Conservation (phyloP, 2,329 filamentous ascomycete species). For the Epichloe gansuensis region DNA sequence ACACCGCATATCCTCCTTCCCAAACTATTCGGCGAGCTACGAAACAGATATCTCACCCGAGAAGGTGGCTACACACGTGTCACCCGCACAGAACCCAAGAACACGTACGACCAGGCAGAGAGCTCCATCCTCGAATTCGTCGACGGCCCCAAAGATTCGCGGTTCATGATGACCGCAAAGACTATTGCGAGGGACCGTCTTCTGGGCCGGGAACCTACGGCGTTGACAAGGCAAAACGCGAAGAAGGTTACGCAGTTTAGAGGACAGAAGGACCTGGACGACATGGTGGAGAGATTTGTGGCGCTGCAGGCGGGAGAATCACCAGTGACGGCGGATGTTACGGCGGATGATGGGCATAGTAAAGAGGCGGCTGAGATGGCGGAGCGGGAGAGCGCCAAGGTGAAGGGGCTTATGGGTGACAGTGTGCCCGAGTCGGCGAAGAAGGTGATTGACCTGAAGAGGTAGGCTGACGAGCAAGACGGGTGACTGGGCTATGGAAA, state of each 20-base stretch:
- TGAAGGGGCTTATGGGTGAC: constrained; percentile 18
- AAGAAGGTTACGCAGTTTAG: constrained; percentile 72
- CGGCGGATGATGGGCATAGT: constrained; percentile 5
- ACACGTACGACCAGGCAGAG: constrained; percentile 70
- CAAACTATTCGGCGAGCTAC: constrained; percentile 78
- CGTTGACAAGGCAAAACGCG: constrained; percentile 66
- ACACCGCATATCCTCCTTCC: constrained; percentile 57
- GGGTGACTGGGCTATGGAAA: too few relatives aligned
- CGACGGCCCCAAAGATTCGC: constrained; percentile 85
- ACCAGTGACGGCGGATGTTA: constrained; percentile 6
- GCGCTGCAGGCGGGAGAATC: constrained; percentile 8
- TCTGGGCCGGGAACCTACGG: constrained; percentile 45
- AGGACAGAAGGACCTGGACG: constrained; percentile 56
- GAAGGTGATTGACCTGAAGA: constrained; percentile 5
- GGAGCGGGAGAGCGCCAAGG: constrained; percentile 19
- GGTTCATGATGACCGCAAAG: constrained; percentile 85
- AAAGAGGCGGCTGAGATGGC: constrained; percentile 12
- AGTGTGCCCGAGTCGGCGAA: constrained; percentile 16
- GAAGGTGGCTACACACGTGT: constrained; percentile 93
- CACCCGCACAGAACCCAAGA: constrained; percentile 77
- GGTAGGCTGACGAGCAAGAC: not conserved
- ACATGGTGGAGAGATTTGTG: constrained; percentile 39
- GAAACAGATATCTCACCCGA: constrained; percentile 62
- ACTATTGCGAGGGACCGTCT: constrained; percentile 55
- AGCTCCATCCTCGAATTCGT: constrained; percentile 91